Base-by-base conservation (phyloP, 371 early-diverging fungal genomes). In the Parasitella parasitica region DNA sequence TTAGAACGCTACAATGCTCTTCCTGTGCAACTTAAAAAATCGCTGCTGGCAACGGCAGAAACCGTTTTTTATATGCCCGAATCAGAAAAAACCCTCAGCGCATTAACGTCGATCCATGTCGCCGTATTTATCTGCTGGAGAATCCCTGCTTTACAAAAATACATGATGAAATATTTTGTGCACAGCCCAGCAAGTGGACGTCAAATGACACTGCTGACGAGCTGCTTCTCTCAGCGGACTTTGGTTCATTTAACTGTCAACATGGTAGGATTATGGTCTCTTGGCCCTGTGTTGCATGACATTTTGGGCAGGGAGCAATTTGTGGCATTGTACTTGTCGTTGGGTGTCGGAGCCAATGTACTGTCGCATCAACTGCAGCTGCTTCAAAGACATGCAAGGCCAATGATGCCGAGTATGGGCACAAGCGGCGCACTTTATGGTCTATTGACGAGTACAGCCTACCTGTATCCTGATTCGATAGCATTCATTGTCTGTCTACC, bases 341-440 rank as follows among this genome's bases (percentile, higher is more conserved):
- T 87, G 0, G 92, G 88, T 16, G 75, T 88, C 12, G 58, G 80
- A 0, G 81, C 91, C 0, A 83, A 85, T 34, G 69, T 87, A 5
- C 78, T 74, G 1, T 87, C 86, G 35, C 93, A 93, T 67, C 46
- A 81, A 3, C 50, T 74, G 2, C 76, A 80, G 8, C 49, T 86
- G 16, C 66, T 70, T 0, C 61, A 81, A n/a, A 73, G 80, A 15
- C 64, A 78, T 7, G 68, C 71, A 13, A 61, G 74, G 12, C 66
- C 77, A 0, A 66, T 91, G 12, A 50, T 83, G 38, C 89, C 90
- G 0, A 78, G 83, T 12, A 72, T 91, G 13, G 93, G 93, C 4
- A 91, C 93, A 26, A 86, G 88, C 9, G 91, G 88, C 5, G 92
- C 90, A 1, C 73, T 92, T 28, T 92, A 88, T 62, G 84, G 86